Evolutionary conservation across 768 basidiomycete species (phyloP).

Genomic region (Tricholoma hemisulphureum): DNA sequence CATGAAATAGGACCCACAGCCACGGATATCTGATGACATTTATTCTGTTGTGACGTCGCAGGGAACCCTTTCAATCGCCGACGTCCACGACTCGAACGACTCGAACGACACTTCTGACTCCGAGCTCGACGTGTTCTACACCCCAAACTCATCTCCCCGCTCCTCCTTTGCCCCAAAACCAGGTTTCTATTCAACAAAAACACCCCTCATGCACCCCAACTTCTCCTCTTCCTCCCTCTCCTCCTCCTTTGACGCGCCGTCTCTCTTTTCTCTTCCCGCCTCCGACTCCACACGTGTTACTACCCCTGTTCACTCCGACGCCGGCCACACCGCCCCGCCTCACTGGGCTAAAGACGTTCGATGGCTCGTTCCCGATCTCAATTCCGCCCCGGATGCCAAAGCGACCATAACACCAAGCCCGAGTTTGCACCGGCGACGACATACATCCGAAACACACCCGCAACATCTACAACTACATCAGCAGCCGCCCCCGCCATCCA

Average conservation of each 20-base stretch:
- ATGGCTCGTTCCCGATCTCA: slow-evolving; percentile 48
- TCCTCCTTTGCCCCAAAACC: slow-evolving; percentile 37
- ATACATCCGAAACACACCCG: slow-evolving; percentile 4
- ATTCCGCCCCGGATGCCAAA: slow-evolving; percentile 11
- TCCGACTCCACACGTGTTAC: slow-evolving; percentile 40
- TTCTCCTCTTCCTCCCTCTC: slow-evolving; percentile 36
- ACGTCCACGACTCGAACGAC: slow-evolving; percentile 6
- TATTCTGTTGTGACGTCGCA: neutral
- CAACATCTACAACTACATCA: neutral
- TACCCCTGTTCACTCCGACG: slow-evolving; percentile 31
- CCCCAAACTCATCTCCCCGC: slow-evolving; percentile 55
- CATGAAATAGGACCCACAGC: neutral
- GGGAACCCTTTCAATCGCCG: neutral
- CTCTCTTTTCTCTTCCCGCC: slow-evolving; percentile 36
- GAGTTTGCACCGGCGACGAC: neutral
- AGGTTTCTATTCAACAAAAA: slow-evolving; percentile 23
- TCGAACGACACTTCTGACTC: slow-evolving; percentile 26
- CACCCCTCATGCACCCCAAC: slow-evolving; percentile 21
- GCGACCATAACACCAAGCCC: slow-evolving; percentile 20
- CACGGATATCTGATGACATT: neutral
- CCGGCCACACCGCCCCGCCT: slow-evolving; percentile 23
- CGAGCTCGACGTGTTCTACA: slow-evolving; percentile 59
- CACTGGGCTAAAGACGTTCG: slow-evolving; percentile 71
- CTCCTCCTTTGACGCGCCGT: slow-evolving; percentile 41
- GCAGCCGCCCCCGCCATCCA: neutral